These are phyloP conservation scores for Jackrogersella minutella DNA, from an alignment of 495 filamentous ascomycete genomes.

Conservation along the genomic window DNA sequence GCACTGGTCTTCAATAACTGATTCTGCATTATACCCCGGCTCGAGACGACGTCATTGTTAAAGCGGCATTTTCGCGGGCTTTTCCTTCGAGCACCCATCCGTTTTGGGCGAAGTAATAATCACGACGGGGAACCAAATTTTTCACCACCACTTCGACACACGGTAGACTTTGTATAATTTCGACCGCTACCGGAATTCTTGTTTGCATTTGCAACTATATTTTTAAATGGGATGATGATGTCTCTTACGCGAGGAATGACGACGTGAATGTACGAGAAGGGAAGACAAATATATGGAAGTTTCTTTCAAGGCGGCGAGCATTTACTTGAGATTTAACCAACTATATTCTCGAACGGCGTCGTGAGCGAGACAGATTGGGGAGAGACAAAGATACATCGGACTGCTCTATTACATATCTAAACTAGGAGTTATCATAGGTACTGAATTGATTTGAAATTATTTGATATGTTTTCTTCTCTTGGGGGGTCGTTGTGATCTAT, in stretches of 20 bases:
- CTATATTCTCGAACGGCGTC: slow-evolving; percentile 28
- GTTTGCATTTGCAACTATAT: slow-evolving; percentile 30
- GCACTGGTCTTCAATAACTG: slow-evolving; percentile 32
- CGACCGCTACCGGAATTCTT: slow-evolving; percentile 19
- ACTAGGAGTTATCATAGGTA: slow-evolving; percentile 35
- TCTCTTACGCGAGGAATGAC: slow-evolving; percentile 28
- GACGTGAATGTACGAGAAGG: slow-evolving; percentile 37
- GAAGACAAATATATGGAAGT: slow-evolving; percentile 14
- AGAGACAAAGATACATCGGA: slow-evolving; percentile 25
- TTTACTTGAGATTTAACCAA: slow-evolving; percentile 21
- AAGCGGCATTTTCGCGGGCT: slow-evolving; percentile 41
- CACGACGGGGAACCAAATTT: slow-evolving; percentile 6
- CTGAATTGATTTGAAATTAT: slow-evolving; percentile 16
- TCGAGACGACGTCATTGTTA: slow-evolving; percentile 41
- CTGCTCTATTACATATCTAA: slow-evolving; percentile 26
- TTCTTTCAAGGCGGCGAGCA: slow-evolving; percentile 19
- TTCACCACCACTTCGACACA: slow-evolving; percentile 12
- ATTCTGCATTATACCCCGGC: slow-evolving; percentile 48
- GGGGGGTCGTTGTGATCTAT: slow-evolving; percentile 5
- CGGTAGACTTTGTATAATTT: slow-evolving; percentile 38
- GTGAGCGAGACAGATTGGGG: slow-evolving; percentile 19
- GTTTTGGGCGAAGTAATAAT: slow-evolving; percentile 16
- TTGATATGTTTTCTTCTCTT: not conserved
- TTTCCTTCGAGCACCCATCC: slow-evolving; percentile 27
- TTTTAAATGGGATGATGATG: slow-evolving; percentile 15